Evolutionary conservation across 345 rosid genomes (phyloP), one percentile per base, ranked within the genome.

Genomic region (Salix viminalis): DNA sequence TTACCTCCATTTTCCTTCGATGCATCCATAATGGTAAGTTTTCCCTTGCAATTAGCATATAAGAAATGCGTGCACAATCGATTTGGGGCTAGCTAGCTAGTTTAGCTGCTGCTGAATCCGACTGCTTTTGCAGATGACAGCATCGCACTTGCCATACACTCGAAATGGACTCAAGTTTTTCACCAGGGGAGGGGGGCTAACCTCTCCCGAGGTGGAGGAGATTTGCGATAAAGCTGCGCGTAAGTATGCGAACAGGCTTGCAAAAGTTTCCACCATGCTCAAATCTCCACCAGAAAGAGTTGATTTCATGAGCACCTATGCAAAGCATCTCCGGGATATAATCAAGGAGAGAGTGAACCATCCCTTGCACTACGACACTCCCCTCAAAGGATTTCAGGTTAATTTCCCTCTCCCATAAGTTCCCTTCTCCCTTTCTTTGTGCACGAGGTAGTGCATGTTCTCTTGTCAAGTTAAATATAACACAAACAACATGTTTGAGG

Each of bases 91-190:
- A 34, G 24, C 19, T 44, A 10, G 28, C 19, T 44, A 10, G 39
- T 24, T 74, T 52, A 52, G 21, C 58, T 18, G 58, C 3, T 50
- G 58, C 3, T 52, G 58, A 6, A 4, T 70, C n/a, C 19, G 58
- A 6, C 0, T 74, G 61, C 62, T 72, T 36, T 77, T 76, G 74
- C 76, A 92, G 94, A 91, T 92, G 97, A 95, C 97, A 1, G 97
- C 99, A 24, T 95, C 99, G 73, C 99, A 95, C 87, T 87, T 93
- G 73, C 97, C 99, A 15, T 90, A 91, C 80, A 91, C 99, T 44
- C 84, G 98, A 10, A 95, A 95, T 37, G 99, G 99, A 7, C 86
- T 93, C 36, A 93, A 95, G 76, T 93, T 93, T 75, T 95, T 95
- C 81, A 93, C 98, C 1, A 91, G 85, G 88, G 90, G 75, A 81